These are phyloP conservation scores for Candida mesenterica DNA, from an alignment of 1,139 yeast species.

Conservation along the genomic window DNA sequence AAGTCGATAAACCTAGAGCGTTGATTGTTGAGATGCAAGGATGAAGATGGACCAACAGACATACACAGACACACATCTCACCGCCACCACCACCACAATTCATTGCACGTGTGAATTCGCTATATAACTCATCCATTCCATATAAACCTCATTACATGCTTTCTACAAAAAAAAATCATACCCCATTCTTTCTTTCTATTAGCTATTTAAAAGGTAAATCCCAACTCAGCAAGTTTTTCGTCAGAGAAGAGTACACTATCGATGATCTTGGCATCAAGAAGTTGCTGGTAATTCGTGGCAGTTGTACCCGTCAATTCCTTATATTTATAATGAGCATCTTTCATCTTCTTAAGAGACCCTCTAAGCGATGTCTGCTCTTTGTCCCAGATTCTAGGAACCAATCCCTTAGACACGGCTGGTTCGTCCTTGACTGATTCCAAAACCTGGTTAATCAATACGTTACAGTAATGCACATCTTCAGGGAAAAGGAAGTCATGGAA, in stretches of 20 bases:
- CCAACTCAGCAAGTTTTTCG: conserved; percentile 16
- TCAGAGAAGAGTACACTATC: conserved; percentile 19
- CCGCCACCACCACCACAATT: too few species aligned
- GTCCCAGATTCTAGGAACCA: conserved; percentile 39
- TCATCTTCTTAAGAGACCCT: conserved; percentile 31
- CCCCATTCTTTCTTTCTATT: neutral
- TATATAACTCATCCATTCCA: too few species aligned
- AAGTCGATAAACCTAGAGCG: conserved; percentile 82
- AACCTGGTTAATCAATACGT: conserved; percentile 37
- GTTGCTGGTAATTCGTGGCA: conserved; percentile 31
- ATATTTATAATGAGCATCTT: conserved; percentile 36
- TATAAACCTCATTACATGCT: too few species aligned
- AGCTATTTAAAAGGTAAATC: conserved; percentile 14
- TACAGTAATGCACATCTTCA: conserved; percentile 46
- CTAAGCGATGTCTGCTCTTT: conserved; percentile 32
- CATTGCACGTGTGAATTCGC: too few species aligned
- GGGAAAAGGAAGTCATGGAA: conserved; percentile 50
- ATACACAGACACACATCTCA: too few species aligned
- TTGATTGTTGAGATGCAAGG: conserved; percentile 17
- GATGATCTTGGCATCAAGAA: conserved; percentile 25
- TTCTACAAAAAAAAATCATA: too few species aligned
- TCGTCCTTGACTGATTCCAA: conserved; percentile 24
- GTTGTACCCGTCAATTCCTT: conserved; percentile 26
- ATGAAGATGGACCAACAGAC: neutral
- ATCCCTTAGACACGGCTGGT: conserved; percentile 20